These are phyloP conservation scores for Rhododendron ovatum DNA, from an alignment of 148 eudicot species.

Conservation along the genomic window DNA sequence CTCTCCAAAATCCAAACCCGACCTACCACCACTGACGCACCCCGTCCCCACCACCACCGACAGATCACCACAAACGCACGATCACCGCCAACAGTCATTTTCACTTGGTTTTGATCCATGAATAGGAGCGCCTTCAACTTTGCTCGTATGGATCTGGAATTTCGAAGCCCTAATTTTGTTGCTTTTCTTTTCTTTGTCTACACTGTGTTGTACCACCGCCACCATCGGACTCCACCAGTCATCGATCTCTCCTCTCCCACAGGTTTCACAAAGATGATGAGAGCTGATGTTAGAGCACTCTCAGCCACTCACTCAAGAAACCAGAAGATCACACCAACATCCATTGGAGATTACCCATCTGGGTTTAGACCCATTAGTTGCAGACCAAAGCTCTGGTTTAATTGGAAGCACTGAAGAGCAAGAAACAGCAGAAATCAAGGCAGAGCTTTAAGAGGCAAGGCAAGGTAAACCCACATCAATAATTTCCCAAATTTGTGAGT, in stretches of 20 bases:
- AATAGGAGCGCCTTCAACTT: too few species aligned
- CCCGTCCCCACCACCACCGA: too few species aligned
- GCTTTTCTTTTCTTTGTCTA: too few species aligned
- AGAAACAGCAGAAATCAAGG: slow-evolving; percentile 35
- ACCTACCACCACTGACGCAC: too few species aligned
- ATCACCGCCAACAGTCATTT: too few species aligned
- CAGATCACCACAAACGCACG: too few species aligned
- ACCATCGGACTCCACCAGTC: too few species aligned
- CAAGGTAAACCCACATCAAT: slow-evolving; percentile 35
- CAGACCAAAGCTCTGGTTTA: slow-evolving; percentile 34
- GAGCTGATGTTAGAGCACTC: slow-evolving; percentile 20
- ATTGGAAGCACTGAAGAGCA: slow-evolving; percentile 21
- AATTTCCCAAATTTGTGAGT: not conserved
- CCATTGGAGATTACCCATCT: slow-evolving; percentile 11
- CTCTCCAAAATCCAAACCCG: too few species aligned
- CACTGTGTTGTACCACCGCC: too few species aligned
- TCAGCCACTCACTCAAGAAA: slow-evolving; percentile 20
- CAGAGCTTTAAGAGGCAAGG: slow-evolving; percentile 36
- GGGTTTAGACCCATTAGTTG: slow-evolving; percentile 29
- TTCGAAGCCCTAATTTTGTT: too few species aligned
- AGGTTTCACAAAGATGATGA: slow-evolving; percentile 23
- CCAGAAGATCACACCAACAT: slow-evolving; percentile 13
- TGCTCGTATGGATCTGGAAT: too few species aligned
- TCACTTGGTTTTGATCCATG: too few species aligned
- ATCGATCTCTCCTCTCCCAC: not conserved